Percentiles rank a stretch among this genome's conserved stretches.
Conservation (phyloP, 192 early-diverging fungal genomes). For the Coemansia sp. region DNA sequence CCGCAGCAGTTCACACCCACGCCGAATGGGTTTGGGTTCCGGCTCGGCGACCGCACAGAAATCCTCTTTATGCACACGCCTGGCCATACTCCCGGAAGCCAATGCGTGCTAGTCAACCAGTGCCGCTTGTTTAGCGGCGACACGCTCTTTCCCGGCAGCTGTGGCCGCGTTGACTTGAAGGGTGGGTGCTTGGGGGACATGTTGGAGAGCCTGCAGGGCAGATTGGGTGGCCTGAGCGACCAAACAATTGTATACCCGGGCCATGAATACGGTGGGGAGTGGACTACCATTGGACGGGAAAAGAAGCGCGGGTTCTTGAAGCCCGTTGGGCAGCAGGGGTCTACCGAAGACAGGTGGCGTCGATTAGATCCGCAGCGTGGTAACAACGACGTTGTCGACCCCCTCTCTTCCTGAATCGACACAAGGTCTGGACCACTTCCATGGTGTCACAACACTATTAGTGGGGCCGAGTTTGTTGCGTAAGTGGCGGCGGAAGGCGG, state of each 20-base stretch:
- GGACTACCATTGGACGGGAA: constrained; percentile 78
- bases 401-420: background rate
- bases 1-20: constrained; percentile 60
- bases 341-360: constrained; percentile 27
- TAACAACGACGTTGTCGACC: background rate
- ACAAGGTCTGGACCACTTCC: no score
- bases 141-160: constrained; percentile 77
- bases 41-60: constrained; percentile 53
- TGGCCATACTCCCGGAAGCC: constrained; percentile 87
- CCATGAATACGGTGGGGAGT: constrained; percentile 82
- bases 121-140: constrained; percentile 82
- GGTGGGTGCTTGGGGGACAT: constrained; percentile 69
- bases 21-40: constrained; percentile 57
- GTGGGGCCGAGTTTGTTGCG: no score
- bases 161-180: constrained; percentile 81
- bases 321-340: constrained; percentile 14
- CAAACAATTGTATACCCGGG: constrained; percentile 84
- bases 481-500: no score
- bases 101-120: constrained; percentile 77
- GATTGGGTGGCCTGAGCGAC: constrained; percentile 60
- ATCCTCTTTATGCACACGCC: constrained; percentile 88
- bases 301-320: constrained; percentile 49
- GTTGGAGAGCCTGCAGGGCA: constrained; percentile 68
- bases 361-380: constrained; percentile 13
- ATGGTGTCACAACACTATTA: no score